Base-by-base conservation (phyloP, 495 filamentous ascomycete species). In the Aspergillus haitiensis region DNA sequence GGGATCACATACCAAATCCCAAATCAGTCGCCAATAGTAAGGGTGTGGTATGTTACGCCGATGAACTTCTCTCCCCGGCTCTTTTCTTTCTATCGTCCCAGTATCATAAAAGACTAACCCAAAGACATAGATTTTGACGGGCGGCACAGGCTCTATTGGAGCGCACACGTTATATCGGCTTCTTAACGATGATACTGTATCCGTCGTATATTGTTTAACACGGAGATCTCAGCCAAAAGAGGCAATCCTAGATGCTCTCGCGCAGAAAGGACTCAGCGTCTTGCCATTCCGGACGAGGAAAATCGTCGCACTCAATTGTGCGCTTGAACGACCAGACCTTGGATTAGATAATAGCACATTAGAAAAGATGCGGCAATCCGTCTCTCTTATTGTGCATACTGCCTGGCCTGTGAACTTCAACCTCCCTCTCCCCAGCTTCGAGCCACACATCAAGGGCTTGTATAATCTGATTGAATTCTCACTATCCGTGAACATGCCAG, bases 371-470 rank as follows among this genome's bases (percentile, higher is more conserved):
- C 69, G 68, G 12, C 51, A 71, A 6, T 71, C 71, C 0, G 72
- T 79, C 5, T 80, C 80, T 3, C 69, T 78, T 35, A 78, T 85
- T 45, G 78, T 85, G 52, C 83, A 85, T 61, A 75, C 75, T 13
- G 82, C 84, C 8, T 86, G 84, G 83, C 77, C 83, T 9, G 79
- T 84, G 15, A 82, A 85, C 63, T 83, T 84, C 75, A 80, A 82
- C 56, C 70, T 84, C 12, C 69, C 65, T 0, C 67, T 75, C 4
- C 16, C 56, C 7, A 67, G 64, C 40, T 78, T 78, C 52, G 67
- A 73, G 12, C 70, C 81, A 1, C 78, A 83, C 55, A 75, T 86
- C 58, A 65, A 66, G 12, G 82, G 81, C 0, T 64, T 84, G 0
- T 60, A 80, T 56, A 81, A 85, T 56, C 77, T 87, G 0, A 66